Conservation (phyloP, 2,329 filamentous ascomycete species). For the Fusarium cyanostomum region DNA sequence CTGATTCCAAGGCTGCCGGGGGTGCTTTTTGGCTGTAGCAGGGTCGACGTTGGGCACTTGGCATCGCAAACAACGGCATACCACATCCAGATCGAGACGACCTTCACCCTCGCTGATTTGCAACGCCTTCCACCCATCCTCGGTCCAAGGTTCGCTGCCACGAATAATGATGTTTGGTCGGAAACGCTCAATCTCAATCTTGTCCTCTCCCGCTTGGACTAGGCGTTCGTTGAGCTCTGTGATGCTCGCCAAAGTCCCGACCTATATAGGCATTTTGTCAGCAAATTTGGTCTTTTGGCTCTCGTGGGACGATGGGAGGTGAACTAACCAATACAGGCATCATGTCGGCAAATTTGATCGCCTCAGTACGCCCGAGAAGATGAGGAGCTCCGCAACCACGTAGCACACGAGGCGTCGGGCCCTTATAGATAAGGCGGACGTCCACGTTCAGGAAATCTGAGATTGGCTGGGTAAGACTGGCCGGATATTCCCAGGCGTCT, state of each 20-base stretch:
- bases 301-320: too few species aligned
- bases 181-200: conserved; percentile 69
- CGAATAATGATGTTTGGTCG: conserved; percentile 70
- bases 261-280: conserved; percentile 65
- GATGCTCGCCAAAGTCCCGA: conserved; percentile 65
- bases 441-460: conserved; percentile 63
- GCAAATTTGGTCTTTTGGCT: conserved; percentile 60
- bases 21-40: conserved; percentile 66
- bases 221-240: conserved; percentile 67
- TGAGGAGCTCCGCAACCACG: conserved; percentile 64
- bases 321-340: conserved; percentile 31
- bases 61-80: conserved; percentile 67
- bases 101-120: conserved; percentile 49
- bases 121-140: conserved; percentile 71
- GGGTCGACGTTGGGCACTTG: conserved; percentile 73
- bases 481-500: conserved; percentile 64
- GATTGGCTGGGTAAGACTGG: conserved; percentile 62
- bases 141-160: conserved; percentile 66
- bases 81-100: conserved; percentile 62
- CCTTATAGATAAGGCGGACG: conserved; percentile 69
- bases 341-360: conserved; percentile 66
- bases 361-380: conserved; percentile 62
- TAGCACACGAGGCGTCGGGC: conserved; percentile 63
- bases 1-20: conserved; percentile 68
- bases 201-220: conserved; percentile 49